These are phyloP conservation scores for Rhizophlyctis rosea DNA, from an alignment of 192 early-diverging fungal genomes.

Conservation along the genomic window DNA sequence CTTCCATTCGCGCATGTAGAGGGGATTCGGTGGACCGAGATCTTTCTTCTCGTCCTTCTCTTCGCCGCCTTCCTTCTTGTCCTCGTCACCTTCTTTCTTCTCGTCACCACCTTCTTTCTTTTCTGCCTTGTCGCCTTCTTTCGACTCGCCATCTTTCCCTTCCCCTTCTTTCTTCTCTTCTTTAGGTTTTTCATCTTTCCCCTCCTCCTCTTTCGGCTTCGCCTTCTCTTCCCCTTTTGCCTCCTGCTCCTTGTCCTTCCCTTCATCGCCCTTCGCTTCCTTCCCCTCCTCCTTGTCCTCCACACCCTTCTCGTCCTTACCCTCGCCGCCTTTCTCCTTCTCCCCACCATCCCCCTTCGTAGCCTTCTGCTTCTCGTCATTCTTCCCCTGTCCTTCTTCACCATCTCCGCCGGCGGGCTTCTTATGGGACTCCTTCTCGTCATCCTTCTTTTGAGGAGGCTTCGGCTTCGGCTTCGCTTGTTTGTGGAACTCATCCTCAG, in stretches of 20 bases:
- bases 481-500: not conserved
- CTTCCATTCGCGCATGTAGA: not conserved
- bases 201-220: not conserved
- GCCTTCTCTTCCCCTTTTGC: not conserved
- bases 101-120: not conserved
- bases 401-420: not conserved
- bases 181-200: not conserved
- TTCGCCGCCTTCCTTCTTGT: not conserved
- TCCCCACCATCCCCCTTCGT: not conserved
- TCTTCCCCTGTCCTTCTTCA: not conserved
- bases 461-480: constrained; percentile 1
- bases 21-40: not conserved
- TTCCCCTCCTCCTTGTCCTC: not conserved
- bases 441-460: not conserved
- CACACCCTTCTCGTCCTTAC: not conserved
- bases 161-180: not conserved
- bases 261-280: not conserved
- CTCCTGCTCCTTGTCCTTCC: not conserved
- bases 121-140: too few relatives aligned
- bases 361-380: not conserved
- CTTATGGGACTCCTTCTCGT: not conserved
- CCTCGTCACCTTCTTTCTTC: not conserved
- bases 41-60: not conserved
- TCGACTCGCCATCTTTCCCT: not conserved
- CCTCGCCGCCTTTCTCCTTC: not conserved